Evolutionary conservation across 345 rosid species (phyloP).

Genomic region (Chamaenerion angustifolium): DNA sequence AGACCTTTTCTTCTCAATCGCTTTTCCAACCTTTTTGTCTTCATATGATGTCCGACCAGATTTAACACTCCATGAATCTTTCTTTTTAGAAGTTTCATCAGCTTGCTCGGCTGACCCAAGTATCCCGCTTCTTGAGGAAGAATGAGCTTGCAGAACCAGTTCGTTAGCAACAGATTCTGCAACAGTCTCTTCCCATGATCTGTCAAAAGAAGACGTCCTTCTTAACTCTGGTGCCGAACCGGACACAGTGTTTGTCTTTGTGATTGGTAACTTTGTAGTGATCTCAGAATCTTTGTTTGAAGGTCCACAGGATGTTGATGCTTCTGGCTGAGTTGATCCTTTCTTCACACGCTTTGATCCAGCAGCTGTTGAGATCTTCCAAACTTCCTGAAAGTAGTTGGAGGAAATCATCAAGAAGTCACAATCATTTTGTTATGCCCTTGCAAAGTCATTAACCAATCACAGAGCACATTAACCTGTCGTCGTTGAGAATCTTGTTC

Average conservation of each 20-base stretch:
- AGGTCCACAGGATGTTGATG: conserved; percentile 38
- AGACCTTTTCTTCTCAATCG: conserved; percentile 74
- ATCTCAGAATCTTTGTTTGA: conserved; percentile 48
- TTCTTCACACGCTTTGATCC: conserved; percentile 76
- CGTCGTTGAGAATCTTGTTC: conserved; percentile 96
- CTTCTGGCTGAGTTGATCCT: conserved; percentile 44
- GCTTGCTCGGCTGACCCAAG: conserved; percentile 39
- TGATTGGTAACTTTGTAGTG: conserved; percentile 28
- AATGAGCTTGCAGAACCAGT: conserved; percentile 47
- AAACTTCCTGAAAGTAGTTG: conserved; percentile 56
- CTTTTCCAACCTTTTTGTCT: conserved; percentile 75
- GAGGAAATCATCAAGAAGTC: conserved; percentile 6
- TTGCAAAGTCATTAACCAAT: background rate
- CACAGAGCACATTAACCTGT: conserved; percentile 38
- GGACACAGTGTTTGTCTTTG: conserved; percentile 24
- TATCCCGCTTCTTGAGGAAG: conserved; percentile 34
- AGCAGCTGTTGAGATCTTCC: conserved; percentile 91
- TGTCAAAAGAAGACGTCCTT: conserved; percentile 84
- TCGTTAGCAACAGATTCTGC: conserved; percentile 87
- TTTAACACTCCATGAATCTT: conserved; percentile 54
- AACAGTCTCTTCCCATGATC: conserved; percentile 76
- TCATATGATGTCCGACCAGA: conserved; percentile 75
- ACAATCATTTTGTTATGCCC: background rate
- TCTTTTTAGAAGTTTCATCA: conserved; percentile 57
- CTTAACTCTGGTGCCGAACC: conserved; percentile 50